These are phyloP conservation scores for Trichocladium uniseriatum DNA, from an alignment of 495 filamentous ascomycete species.

Conservation along the genomic window DNA sequence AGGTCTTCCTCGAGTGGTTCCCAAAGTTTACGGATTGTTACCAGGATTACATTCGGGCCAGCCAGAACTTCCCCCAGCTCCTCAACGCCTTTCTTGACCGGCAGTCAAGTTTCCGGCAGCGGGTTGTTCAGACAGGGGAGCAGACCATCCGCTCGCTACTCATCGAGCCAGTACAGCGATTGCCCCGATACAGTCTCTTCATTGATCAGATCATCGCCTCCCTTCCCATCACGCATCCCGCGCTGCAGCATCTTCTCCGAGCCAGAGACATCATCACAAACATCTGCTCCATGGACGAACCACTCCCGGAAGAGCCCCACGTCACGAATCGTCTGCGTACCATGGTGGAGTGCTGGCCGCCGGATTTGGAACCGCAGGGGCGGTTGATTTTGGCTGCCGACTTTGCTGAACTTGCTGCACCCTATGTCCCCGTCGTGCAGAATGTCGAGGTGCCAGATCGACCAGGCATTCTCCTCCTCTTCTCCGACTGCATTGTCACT, in stretches of 20 bases:
- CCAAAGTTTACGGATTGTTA: conserved; percentile 84
- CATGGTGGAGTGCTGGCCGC: conserved; percentile 73
- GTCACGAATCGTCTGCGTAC: conserved; percentile 62
- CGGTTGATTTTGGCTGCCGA: conserved; percentile 81
- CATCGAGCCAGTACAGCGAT: conserved; percentile 91
- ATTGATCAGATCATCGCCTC: conserved; percentile 88
- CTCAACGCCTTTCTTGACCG: conserved; percentile 65
- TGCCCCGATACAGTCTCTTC: conserved; percentile 89
- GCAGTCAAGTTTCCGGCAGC: conserved; percentile 68
- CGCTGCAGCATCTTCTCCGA: conserved; percentile 66
- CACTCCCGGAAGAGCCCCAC: conserved; percentile 56
- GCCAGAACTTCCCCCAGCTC: conserved; percentile 71
- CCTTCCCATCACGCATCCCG: conserved; percentile 74
- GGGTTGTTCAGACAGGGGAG: conserved; percentile 77
- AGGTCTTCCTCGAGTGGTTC: conserved; percentile 76
- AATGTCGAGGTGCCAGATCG: conserved; percentile 27
- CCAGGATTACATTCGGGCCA: conserved; percentile 79
- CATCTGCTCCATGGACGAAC: conserved; percentile 81
- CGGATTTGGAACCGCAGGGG: conserved; percentile 58
- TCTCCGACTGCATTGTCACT: conserved; percentile 71
- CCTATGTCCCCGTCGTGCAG: conserved; percentile 40
- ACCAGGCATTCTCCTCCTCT: conserved; percentile 69
- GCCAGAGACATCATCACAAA: conserved; percentile 87
- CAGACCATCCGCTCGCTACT: conserved; percentile 84
- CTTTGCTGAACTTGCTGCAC: conserved; percentile 64